Evolutionary conservation across 768 basidiomycete genomes (phyloP), one percentile per base, ranked within the genome.

Genomic region (Scleroderma bovista): DNA sequence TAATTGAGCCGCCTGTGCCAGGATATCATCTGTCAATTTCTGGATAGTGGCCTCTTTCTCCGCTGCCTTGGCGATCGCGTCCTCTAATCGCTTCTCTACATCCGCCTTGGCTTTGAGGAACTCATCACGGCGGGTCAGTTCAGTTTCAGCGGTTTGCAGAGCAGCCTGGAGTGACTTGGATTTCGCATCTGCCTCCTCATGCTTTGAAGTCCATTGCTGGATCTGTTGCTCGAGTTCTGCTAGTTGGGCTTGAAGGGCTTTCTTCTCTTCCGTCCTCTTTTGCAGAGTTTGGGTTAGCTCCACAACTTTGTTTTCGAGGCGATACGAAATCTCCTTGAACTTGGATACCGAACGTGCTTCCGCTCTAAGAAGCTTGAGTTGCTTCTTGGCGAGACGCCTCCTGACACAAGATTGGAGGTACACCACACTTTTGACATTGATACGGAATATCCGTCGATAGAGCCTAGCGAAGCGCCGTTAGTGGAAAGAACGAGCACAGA

Each of bases 241-340:
- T 41, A 98, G 75, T 59, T 84, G 82, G n/a, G 69, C 72, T 56
- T 87, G 84, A 39, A 98, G 72, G 47, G 84, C 85, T 69, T 90
- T 94, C 74, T 89, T 93, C 72, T 99, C 95, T 51, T 81, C 80
- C 2, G 86, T 93, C 42, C 95, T 84, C 61, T 78, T 85, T 68
- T 97, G 96, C 12, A 99, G 78, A 15, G 73, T 83, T 65, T 99
- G 96, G 0, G 96, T 98, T 54, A 99, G 86, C 65, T 98, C 95
- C 51, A 99, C 92, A 39, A 99, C 96, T 72, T 98, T 99, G 77
- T 98, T 99, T 73, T 99, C 96, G 49, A 99, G 77, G 58, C 82
- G 84, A 64, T 98, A 98, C 0, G 95, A 97, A 57, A 95, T 96
- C 71, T 96, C 93, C 72, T 96, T 97, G 82, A 95, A 97, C 65